Evolutionary conservation across 2,329 filamentous ascomycete genomes (phyloP).

Genomic region (Alternaria triticina): DNA sequence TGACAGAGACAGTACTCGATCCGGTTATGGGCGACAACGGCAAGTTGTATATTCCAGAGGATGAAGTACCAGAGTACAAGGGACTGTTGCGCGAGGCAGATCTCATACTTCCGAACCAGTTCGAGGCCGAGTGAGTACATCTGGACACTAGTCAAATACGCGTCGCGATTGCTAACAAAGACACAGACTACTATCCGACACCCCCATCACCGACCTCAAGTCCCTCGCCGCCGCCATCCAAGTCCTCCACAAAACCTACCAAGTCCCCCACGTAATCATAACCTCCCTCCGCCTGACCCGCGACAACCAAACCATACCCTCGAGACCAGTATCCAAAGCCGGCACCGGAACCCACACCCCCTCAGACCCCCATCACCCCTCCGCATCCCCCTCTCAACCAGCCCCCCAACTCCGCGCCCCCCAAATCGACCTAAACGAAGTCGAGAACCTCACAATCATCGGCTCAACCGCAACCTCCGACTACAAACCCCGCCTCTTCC

Average conservation of each 20-base stretch:
- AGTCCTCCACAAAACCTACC: constrained; percentile 75
- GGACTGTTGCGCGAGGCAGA: constrained; percentile 80
- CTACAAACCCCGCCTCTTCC: constrained; percentile 80
- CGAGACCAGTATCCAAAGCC: constrained; percentile 42
- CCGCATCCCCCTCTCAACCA: constrained; percentile 21
- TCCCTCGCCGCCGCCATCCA: constrained; percentile 77
- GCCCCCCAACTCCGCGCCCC: not conserved
- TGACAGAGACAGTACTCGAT: constrained; percentile 71
- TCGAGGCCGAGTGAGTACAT: constrained; percentile 82
- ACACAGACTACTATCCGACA: constrained; percentile 77
- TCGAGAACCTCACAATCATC: constrained; percentile 68
- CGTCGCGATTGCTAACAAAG: not conserved
- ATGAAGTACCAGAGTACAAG: constrained; percentile 91
- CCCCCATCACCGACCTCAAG: constrained; percentile 77
- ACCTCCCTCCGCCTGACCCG: constrained; percentile 79
- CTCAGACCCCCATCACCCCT: constrained; percentile 12
- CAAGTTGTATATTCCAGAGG: constrained; percentile 85
- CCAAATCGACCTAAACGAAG: constrained; percentile 9
- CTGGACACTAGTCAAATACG: not conserved
- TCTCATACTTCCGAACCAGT: constrained; percentile 93
- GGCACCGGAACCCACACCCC: constrained; percentile 33
- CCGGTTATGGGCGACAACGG: constrained; percentile 99
- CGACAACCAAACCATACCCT: constrained; percentile 54
- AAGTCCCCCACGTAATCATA: constrained; percentile 87
- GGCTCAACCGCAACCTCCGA: constrained; percentile 74